These are phyloP conservation scores for Scopulariopsis brevicaulis DNA, from an alignment of 2,329 filamentous ascomycete species.

Conservation along the genomic window DNA sequence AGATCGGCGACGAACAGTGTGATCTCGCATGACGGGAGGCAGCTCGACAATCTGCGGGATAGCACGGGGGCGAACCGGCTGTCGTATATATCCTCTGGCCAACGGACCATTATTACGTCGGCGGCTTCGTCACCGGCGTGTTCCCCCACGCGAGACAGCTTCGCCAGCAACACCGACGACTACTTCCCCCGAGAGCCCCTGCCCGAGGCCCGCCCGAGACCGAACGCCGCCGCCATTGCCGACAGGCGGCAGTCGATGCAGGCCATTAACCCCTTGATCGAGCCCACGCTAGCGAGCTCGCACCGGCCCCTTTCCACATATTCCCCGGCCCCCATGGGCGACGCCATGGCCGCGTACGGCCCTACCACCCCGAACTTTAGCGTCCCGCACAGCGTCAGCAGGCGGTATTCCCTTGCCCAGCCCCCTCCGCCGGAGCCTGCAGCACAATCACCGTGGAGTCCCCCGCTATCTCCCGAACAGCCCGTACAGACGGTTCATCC, in stretches of 20 bases:
- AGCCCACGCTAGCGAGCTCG: conserved; percentile 19
- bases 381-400: conserved; percentile 31
- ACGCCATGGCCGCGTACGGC: conserved; percentile 8
- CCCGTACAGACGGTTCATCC: conserved; percentile 6
- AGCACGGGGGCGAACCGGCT: conserved; percentile 30
- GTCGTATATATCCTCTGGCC: conserved; percentile 49
- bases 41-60: conserved; percentile 45
- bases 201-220: conserved; percentile 29
- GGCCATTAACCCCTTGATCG: conserved; percentile 28
- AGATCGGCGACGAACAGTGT: conserved; percentile 46
- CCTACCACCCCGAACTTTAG: conserved; percentile 37
- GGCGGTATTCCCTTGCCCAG: conserved; percentile 31
- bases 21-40: conserved; percentile 45
- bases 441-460: background rate
- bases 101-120: conserved; percentile 48
- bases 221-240: conserved; percentile 39
- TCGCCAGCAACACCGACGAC: conserved; percentile 21
- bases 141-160: conserved; percentile 43
- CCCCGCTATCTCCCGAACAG: conserved; percentile 10
- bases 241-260: conserved; percentile 42
- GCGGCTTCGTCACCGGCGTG: conserved; percentile 44
- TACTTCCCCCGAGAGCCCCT: conserved; percentile 8
- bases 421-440: conserved; percentile 11
- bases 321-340: background rate
- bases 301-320: conserved; percentile 13